Conservation (phyloP, 1,139 yeast species). For the Sugiyamaella neomexicana region DNA sequence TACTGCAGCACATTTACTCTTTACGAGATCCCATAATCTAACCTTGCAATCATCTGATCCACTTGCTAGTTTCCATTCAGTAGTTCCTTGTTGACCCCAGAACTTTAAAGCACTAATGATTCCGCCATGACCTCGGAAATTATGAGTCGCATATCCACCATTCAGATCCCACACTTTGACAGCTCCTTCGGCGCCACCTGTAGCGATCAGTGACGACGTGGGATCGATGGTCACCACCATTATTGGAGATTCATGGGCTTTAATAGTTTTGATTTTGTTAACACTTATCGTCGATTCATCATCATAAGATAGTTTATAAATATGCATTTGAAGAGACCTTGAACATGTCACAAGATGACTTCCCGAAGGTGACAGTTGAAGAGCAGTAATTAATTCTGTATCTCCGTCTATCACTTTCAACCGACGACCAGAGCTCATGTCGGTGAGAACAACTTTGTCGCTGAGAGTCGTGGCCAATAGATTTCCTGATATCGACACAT, state of each 20-base stretch:
- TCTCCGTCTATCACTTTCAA: conserved; percentile 77
- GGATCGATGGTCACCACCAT: conserved; percentile 74
- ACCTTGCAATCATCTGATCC: conserved; percentile 81
- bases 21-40: conserved; percentile 88
- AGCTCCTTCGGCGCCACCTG: conserved; percentile 94
- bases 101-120: conserved; percentile 77
- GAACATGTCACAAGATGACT: conserved; percentile 67
- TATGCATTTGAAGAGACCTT: conserved; percentile 77
- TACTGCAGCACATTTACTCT: conserved; percentile 62
- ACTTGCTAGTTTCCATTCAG: conserved; percentile 76
- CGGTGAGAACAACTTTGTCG: conserved; percentile 64
- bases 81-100: conserved; percentile 57
- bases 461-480: conserved; percentile 84
- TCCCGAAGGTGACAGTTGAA: conserved; percentile 78
- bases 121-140: conserved; percentile 93
- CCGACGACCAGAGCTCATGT: conserved; percentile 57
- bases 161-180: conserved; percentile 91
- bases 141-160: conserved; percentile 85
- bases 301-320: conserved; percentile 50
- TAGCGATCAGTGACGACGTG: conserved; percentile 82
- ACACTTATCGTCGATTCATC: conserved; percentile 13
- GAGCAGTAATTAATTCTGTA: conserved; percentile 76
- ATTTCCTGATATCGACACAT: conserved; percentile 68
- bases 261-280: conserved; percentile 40
- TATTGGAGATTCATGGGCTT: conserved; percentile 68